Conservation (phyloP, 164 flowering plant species). For the Platanus orientalis region DNA sequence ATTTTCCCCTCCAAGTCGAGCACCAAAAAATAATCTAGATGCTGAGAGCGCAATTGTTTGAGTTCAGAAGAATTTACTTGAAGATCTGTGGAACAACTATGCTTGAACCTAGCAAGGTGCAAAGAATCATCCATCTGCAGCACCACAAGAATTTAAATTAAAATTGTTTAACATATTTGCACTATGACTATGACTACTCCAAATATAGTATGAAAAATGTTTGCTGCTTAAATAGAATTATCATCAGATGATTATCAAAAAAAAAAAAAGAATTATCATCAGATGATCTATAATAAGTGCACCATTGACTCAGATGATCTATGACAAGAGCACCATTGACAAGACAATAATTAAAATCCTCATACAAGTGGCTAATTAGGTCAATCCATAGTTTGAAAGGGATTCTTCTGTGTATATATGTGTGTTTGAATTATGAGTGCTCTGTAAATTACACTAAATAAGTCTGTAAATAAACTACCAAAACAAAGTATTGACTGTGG, state of each 20-base stretch:
- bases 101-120: conserved; percentile 74
- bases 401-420: no score
- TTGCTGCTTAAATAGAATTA: background rate
- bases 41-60: conserved; percentile 34
- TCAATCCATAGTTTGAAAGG: no score
- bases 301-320: no score
- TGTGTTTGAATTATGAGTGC: no score
- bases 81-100: conserved; percentile 51
- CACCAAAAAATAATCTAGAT: conserved; percentile 71
- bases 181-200: background rate
- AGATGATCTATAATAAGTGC: no score
- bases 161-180: background rate
- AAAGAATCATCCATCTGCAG: conserved; percentile 68
- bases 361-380: no score
- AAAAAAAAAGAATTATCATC: no score
- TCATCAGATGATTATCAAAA: background rate
- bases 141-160: conserved; percentile 4
- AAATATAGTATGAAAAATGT: no score
- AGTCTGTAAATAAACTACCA: no score
- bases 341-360: background rate
- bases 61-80: conserved; percentile 26
- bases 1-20: conserved; percentile 97
- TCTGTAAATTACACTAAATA: no score
- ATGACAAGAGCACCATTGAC: background rate
- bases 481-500: no score